Evolutionary conservation across 805 yeast genomes (phyloP).

Genomic region (Saccharomyces mikatae): DNA sequence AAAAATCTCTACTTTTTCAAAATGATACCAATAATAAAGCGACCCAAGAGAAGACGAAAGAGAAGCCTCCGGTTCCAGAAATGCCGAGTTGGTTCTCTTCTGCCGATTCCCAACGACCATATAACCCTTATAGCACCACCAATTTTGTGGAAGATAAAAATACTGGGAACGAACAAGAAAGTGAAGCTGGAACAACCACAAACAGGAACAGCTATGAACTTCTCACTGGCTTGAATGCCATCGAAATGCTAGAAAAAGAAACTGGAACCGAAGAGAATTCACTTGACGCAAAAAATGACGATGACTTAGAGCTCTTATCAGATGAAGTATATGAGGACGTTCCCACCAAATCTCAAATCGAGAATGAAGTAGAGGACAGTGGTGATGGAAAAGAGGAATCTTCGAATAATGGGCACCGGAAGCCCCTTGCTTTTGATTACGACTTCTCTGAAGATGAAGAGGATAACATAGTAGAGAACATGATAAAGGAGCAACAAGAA

Average conservation of each 20-base stretch:
- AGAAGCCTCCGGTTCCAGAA: conserved; percentile 11
- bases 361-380: not conserved
- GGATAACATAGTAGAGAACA: conserved; percentile 50
- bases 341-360: not conserved
- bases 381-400: not conserved
- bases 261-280: not conserved
- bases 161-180: conserved; percentile 3
- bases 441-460: conserved; percentile 77
- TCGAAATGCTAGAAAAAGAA: conserved; percentile 6
- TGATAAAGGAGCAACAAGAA: conserved; percentile 64
- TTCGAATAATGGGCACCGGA: not conserved
- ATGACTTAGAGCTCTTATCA: not conserved
- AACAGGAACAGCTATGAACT: conserved; percentile 14
- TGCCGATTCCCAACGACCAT: not conserved
- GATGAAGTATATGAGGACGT: not conserved
- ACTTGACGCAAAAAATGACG: not conserved
- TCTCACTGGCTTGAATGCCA: conserved; percentile 16
- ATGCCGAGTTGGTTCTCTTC: conserved; percentile 29
- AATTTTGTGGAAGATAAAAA: conserved; percentile 17
- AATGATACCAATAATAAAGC: conserved; percentile 1
- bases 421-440: conserved; percentile 39
- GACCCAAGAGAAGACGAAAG: conserved; percentile 3
- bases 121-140: conserved; percentile 14
- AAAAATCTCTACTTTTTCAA: conserved; percentile 16
- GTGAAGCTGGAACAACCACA: conserved; percentile 15